These are phyloP conservation scores for Dioscorea cayenensis DNA, from an alignment of 116 monocot species.

Conservation along the genomic window DNA sequence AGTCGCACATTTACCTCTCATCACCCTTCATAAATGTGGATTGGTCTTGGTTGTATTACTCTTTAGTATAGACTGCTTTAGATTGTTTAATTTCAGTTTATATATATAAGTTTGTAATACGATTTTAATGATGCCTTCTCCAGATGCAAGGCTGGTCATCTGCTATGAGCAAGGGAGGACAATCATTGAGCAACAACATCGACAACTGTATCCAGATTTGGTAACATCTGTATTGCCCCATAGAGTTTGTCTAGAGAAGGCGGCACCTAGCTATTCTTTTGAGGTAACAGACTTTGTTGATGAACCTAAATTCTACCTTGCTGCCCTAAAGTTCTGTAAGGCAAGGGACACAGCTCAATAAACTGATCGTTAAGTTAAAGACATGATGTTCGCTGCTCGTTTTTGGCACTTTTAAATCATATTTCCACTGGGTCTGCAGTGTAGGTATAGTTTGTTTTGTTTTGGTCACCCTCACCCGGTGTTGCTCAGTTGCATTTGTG, in stretches of 20 bases:
- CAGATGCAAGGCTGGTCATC: conserved; percentile 75
- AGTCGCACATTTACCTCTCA: no score
- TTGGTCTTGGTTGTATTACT: neutral
- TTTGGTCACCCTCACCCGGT: no score
- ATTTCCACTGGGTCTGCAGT: neutral
- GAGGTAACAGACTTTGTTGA: conserved; percentile 53
- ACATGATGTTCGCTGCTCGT: neutral
- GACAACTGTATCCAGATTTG: conserved; percentile 45
- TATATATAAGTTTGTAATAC: neutral
- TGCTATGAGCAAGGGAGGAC: conserved; percentile 67
- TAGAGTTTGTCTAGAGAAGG: conserved; percentile 36
- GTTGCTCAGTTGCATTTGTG: no score
- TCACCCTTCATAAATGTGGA: no score
- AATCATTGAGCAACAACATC: conserved; percentile 40
- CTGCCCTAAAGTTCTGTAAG: conserved; percentile 33
- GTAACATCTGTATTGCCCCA: conserved; percentile 54
- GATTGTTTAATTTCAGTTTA: neutral
- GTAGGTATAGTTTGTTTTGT: no score
- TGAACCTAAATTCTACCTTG: conserved; percentile 57
- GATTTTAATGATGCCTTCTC: neutral
- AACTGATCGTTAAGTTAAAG: neutral
- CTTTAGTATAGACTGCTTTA: neutral
- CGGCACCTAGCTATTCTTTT: conserved; percentile 40
- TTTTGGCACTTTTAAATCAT: neutral
- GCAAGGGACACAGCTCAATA: neutral